Evolutionary conservation across 805 yeast species (phyloP).

Genomic region (Maudiozyma serrabonitensis): DNA sequence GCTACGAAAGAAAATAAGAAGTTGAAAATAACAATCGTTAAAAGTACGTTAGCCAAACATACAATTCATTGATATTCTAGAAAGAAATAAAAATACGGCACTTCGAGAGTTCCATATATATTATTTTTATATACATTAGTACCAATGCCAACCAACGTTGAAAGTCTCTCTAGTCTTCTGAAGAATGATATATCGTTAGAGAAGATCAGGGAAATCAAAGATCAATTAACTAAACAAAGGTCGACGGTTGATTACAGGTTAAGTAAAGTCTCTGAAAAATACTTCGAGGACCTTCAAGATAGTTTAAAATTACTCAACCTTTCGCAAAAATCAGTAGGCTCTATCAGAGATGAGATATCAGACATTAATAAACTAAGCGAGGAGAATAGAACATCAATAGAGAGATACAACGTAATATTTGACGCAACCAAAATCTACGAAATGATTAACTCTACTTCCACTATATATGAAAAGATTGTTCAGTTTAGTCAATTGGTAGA

Average conservation of each 20-base stretch:
- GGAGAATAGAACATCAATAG: constrained; percentile 51
- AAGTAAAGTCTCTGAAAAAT: constrained; percentile 56
- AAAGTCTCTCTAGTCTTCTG: constrained; percentile 24
- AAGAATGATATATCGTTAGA: constrained; percentile 42
- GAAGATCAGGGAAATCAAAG: constrained; percentile 42
- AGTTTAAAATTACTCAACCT: constrained; percentile 31
- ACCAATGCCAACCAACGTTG: neutral
- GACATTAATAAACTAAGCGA: constrained; percentile 41
- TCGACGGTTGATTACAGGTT: constrained; percentile 67
- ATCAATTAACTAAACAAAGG: constrained; percentile 58
- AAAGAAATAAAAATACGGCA: too few species aligned
- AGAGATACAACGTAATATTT: constrained; percentile 59
- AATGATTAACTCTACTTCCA: constrained; percentile 59
- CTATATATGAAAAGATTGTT: constrained; percentile 53
- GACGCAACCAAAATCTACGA: constrained; percentile 59
- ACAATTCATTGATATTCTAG: too few species aligned
- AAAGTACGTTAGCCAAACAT: too few species aligned
- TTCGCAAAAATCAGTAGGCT: constrained; percentile 39
- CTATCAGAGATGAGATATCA: constrained; percentile 37
- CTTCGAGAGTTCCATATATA: too few species aligned
- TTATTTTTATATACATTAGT: too few species aligned
- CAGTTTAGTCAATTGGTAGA: constrained; percentile 43
- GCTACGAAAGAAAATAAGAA: too few species aligned
- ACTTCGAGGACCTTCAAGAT: constrained; percentile 45
- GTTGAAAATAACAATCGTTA: too few species aligned